Conservation (phyloP, 495 filamentous ascomycete species). For the Collariella sp. region DNA sequence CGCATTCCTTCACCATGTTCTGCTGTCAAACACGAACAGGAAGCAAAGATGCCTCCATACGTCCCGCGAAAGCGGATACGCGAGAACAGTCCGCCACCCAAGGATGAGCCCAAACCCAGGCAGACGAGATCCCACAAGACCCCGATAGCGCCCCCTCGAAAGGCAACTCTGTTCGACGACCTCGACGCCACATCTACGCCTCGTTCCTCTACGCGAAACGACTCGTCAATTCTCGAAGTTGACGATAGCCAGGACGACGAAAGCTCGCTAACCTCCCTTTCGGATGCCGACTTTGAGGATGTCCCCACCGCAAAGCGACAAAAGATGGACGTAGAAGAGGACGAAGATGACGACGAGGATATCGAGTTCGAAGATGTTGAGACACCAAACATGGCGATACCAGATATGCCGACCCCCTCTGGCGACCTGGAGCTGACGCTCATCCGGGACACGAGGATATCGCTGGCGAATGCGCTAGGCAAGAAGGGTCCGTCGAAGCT, state of each 20-base stretch:
- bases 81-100: slow-evolving; percentile 19
- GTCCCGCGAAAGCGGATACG: slow-evolving; percentile 41
- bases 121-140: slow-evolving; percentile 9
- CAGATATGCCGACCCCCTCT: slow-evolving; percentile 13
- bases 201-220: slow-evolving; percentile 43
- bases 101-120: slow-evolving; percentile 12
- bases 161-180: slow-evolving; percentile 57
- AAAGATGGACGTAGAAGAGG: slow-evolving; percentile 28
- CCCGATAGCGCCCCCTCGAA: slow-evolving; percentile 32
- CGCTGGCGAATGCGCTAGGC: slow-evolving; percentile 49
- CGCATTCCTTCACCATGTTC: slow-evolving; percentile 1
- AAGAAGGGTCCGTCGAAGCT: slow-evolving; percentile 84
- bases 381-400: slow-evolving; percentile 21
- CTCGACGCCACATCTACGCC: slow-evolving; percentile 49
- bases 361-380: slow-evolving; percentile 86
- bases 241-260: slow-evolving; percentile 48
- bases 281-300: slow-evolving; percentile 63
- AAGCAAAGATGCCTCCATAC: slow-evolving; percentile 35
- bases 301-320: slow-evolving; percentile 27
- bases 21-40: background rate
- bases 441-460: slow-evolving; percentile 47
- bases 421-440: slow-evolving; percentile 73
- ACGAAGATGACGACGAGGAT: slow-evolving; percentile 58
- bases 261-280: slow-evolving; percentile 51
- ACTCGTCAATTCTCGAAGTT: slow-evolving; percentile 38